These are phyloP conservation scores for Fagus sylvatica DNA, from an alignment of 306 rosid species.

Conservation along the genomic window DNA sequence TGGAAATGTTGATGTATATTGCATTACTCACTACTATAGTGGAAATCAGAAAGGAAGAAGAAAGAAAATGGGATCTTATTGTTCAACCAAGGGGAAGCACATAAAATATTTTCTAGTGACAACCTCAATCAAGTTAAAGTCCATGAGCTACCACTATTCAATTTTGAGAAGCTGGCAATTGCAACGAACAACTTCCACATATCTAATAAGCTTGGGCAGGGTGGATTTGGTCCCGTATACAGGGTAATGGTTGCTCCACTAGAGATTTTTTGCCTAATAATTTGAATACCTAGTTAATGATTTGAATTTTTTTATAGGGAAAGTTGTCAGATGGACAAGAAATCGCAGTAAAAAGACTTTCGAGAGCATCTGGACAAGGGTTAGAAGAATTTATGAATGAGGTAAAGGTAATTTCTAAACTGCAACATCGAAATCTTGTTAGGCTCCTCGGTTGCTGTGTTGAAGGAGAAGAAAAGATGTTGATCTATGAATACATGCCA, in stretches of 20 bases:
- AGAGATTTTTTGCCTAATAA: not conserved
- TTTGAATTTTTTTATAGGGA: constrained; percentile 28
- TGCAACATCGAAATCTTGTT: constrained; percentile 57
- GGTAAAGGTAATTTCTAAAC: constrained; percentile 44
- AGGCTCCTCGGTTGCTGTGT: constrained; percentile 43
- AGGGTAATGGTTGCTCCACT: constrained; percentile 19
- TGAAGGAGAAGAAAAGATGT: constrained; percentile 46
- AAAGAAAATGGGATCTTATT: not conserved
- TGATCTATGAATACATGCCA: constrained; percentile 52
- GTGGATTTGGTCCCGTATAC: constrained; percentile 36
- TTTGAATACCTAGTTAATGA: no score
- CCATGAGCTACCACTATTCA: not conserved
- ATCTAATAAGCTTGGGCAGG: constrained; percentile 33
- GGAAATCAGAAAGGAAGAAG: not conserved
- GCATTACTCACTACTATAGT: not conserved
- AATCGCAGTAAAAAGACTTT: constrained; percentile 48
- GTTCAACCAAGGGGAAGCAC: not conserved
- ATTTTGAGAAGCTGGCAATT: not conserved
- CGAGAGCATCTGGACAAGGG: constrained; percentile 47
- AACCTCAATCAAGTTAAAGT: not conserved
- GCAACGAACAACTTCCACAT: constrained; percentile 35
- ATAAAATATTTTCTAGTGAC: constrained; percentile 1
- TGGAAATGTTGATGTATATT: not conserved
- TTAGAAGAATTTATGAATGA: constrained; percentile 49
- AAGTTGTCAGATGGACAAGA: constrained; percentile 40